Evolutionary conservation across 495 filamentous ascomycete genomes (phyloP), one percentile per base, ranked within the genome.

Genomic region (Rostrohypoxylon terebratum): DNA sequence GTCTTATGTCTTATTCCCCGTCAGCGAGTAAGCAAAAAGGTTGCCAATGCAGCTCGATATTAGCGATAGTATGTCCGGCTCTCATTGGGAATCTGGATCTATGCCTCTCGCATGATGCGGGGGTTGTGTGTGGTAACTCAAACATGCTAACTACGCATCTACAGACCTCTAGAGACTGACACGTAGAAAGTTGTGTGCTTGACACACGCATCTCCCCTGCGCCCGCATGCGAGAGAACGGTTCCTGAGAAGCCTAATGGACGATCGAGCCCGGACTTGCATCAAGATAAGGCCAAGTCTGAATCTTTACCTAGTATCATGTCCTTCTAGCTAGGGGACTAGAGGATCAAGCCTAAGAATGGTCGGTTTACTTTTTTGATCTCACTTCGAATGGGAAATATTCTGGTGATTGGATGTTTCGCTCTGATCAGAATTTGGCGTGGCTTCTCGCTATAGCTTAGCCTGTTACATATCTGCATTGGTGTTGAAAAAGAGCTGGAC

Each of bases 141-240:
- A 63, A 50, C 59, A 54, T 63, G 21, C 59, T 66, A 55, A 44
- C 70, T 67, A 63, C 67, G 57, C 66, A 73, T 78, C 67, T 67
- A 42, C 44, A 59, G 73, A 78, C 66, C 76, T 78, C 67, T 67
- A 42, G 50, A 59, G 73, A 78, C 66, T 75, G 76, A 76, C 76
- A 78, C 76, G 76, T 78, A 74, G 76, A 73, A 72, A 44, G 67
- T 74, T 66, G 61, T 63, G 42, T 60, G 69, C 63, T 61, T 59
- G 63, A 75, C 69, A 66, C 55, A 72, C 69, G 60, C 60, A 69
- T 67, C 68, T 68, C 69, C 63, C 72, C 68, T 71, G 59, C 45
- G 45, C 58, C 38, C 25, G 53, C 48, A 77, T 75, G 66, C 75
- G 69, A 68, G 66, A 75, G 34, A 62, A 63, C 64, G 47, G 69